These are phyloP conservation scores for Wallacemonas sp. DNA, from an alignment of 208 protist genomes.

Conservation along the genomic window DNA sequence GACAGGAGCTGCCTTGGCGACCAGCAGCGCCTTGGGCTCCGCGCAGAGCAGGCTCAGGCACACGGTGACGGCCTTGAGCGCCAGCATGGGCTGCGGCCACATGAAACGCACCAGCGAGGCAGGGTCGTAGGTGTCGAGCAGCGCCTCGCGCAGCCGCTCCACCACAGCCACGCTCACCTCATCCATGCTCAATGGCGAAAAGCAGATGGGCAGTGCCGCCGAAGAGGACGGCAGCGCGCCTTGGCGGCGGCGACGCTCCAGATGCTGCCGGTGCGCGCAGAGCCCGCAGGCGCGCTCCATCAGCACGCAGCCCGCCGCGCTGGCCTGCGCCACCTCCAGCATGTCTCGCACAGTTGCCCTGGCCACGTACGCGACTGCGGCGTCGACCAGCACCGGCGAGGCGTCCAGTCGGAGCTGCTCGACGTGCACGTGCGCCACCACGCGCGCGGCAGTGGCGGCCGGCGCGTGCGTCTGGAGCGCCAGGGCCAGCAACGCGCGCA, in stretches of 20 bases:
- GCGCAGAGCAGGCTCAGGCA: slow-evolving; percentile 28
- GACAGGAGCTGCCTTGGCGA: slow-evolving; percentile 25
- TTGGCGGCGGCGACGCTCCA: neutral
- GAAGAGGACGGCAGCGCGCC: no score
- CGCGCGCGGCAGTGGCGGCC: slow-evolving; percentile 15
- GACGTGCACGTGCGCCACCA: slow-evolving; percentile 14
- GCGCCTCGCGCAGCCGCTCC: slow-evolving; percentile 30
- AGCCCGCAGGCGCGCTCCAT: slow-evolving; percentile 19
- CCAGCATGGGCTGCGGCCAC: slow-evolving; percentile 18
- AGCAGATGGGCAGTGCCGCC: neutral
- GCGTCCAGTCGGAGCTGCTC: slow-evolving; percentile 9
- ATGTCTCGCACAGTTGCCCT: slow-evolving; percentile 3
- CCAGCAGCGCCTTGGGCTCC: slow-evolving; percentile 5
- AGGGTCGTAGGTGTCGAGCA: slow-evolving; percentile 22
- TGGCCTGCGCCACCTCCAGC: neutral
- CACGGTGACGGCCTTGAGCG: slow-evolving; percentile 2
- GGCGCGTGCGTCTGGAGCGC: slow-evolving; percentile 11
- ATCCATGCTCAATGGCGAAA: slow-evolving; percentile 11
- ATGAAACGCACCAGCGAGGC: slow-evolving; percentile 29
- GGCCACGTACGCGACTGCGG: neutral
- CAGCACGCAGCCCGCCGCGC: slow-evolving; percentile 15
- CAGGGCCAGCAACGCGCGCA: slow-evolving; percentile 12
- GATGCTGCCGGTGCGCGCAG: slow-evolving; percentile 12
- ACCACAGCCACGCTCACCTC: slow-evolving; percentile 9
- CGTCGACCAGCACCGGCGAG: slow-evolving; percentile 2